phyloP scores from a whole-genome alignment of 2,329 filamentous ascomycete genomes.

The Orbilia blumenaviensis region DNA sequence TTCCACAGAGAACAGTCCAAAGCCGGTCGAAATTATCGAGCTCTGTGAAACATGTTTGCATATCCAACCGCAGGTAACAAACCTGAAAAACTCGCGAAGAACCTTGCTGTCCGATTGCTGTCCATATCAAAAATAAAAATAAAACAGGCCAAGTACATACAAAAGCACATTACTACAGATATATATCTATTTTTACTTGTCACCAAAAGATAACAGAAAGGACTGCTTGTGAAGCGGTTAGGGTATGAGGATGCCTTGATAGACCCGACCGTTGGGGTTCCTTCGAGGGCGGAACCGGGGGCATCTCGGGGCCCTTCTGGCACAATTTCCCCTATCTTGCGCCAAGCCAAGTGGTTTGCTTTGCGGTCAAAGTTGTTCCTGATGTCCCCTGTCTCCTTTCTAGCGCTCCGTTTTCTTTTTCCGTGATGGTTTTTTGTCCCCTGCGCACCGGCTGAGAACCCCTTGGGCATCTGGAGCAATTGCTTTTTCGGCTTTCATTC shows the following conservation, averaged over 20 bases:
- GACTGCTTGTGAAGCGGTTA: constrained; percentile 7
- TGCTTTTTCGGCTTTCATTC: constrained; percentile 53
- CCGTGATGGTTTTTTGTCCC: constrained; percentile 28
- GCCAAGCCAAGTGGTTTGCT: constrained; percentile 40
- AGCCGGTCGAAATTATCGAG: constrained; percentile 17
- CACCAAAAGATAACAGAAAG: background rate
- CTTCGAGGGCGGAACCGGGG: constrained; percentile 24
- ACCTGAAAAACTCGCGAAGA: background rate
- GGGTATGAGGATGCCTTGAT: background rate
- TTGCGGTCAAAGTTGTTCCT: constrained; percentile 45
- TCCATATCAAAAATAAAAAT: background rate
- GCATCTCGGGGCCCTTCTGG: constrained; percentile 6
- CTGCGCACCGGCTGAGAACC: constrained; percentile 42
- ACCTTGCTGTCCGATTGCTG: constrained; percentile 25
- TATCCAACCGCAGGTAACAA: background rate
- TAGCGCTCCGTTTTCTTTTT: constrained; percentile 24
- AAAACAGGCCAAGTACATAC: too few species aligned
- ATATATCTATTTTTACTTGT: constrained; percentile 50
- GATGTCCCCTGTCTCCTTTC: constrained; percentile 36
- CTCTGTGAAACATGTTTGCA: constrained; percentile 32
- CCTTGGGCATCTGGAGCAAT: constrained; percentile 29
- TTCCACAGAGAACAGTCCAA: background rate
- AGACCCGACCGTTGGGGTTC: constrained; percentile 1
- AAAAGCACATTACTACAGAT: too few species aligned
- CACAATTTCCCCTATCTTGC: constrained; percentile 51